Conservation (phyloP, 768 basidiomycete species). For the Lepiota brunneoincarnata region DNA sequence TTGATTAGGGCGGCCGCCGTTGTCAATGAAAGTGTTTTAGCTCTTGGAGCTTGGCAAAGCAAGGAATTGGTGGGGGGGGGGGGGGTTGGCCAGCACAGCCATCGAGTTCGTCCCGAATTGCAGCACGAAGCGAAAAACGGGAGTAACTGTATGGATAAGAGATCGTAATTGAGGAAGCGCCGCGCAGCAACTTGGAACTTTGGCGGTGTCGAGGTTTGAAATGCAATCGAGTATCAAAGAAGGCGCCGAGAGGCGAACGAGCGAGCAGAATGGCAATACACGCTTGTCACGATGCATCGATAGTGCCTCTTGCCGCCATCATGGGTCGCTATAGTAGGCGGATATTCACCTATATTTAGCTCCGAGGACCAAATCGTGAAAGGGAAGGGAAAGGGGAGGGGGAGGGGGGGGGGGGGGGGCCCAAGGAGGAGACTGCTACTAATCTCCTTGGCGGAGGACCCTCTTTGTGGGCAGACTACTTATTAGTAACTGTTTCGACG, state of each 20-base stretch:
- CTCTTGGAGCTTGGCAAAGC: background rate
- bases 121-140: conserved; percentile 13
- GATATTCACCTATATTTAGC: conserved; percentile 19
- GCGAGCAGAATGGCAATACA: conserved; percentile 16
- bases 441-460: background rate
- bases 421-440: conserved; percentile 6
- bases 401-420: too few species aligned
- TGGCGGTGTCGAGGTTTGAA: conserved; percentile 3
- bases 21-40: conserved; percentile 1
- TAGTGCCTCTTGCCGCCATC: conserved; percentile 6
- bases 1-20: background rate
- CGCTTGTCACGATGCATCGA: conserved; percentile 18
- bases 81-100: conserved; percentile 4
- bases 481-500: background rate
- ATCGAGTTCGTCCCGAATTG: conserved; percentile 10
- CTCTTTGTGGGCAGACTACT: too few species aligned
- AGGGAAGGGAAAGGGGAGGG: too few species aligned
- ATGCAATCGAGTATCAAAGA: conserved; percentile 9
- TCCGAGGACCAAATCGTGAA: conserved; percentile 23
- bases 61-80: too few species aligned
- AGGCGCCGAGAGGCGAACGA: background rate
- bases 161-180: background rate
- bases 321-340: conserved; percentile 18
- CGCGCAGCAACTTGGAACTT: background rate
- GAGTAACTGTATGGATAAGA: background rate